Conservation (phyloP, 192 early-diverging fungal genomes). For the Helicostylum pulchrum region DNA sequence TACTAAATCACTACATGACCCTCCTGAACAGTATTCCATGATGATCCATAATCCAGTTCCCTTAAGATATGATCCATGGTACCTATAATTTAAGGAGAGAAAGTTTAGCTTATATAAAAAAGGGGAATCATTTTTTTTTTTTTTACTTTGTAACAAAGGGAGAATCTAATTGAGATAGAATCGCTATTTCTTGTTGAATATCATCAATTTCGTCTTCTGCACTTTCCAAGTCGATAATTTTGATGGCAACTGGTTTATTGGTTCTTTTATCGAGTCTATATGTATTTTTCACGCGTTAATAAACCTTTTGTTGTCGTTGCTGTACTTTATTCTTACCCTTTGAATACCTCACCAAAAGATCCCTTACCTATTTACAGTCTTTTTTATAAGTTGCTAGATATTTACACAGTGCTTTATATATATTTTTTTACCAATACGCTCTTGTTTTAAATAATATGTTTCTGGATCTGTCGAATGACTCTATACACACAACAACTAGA, state of each 20-base stretch:
- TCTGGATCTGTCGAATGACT: constrained; percentile 56
- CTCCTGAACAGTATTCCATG: constrained; percentile 97
- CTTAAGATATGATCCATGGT: constrained; percentile 90
- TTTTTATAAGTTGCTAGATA: neutral
- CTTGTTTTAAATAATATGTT: constrained; percentile 62
- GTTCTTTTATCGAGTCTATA: constrained; percentile 62
- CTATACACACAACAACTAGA: neutral
- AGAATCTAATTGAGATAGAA: constrained; percentile 91
- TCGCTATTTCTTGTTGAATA: constrained; percentile 96
- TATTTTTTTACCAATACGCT: constrained; percentile 54
- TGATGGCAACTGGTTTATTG: constrained; percentile 85
- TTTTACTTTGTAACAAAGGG: constrained; percentile 73
- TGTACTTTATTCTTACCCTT: constrained; percentile 65
- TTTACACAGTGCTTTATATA: neutral
- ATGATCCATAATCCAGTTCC: constrained; percentile 92
- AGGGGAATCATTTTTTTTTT: constrained; percentile 4
- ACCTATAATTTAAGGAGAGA: constrained; percentile 44
- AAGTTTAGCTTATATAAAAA: constrained; percentile 1
- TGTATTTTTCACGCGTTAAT: neutral
- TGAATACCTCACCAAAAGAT: constrained; percentile 82
- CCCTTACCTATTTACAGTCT: constrained; percentile 50
- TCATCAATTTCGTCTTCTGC: constrained; percentile 99
- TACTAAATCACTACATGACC: constrained; percentile 91
- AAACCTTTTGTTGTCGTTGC: neutral
- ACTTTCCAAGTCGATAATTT: constrained; percentile 95